Conservation (phyloP, 441 rosid species). For the Iberis amara region DNA sequence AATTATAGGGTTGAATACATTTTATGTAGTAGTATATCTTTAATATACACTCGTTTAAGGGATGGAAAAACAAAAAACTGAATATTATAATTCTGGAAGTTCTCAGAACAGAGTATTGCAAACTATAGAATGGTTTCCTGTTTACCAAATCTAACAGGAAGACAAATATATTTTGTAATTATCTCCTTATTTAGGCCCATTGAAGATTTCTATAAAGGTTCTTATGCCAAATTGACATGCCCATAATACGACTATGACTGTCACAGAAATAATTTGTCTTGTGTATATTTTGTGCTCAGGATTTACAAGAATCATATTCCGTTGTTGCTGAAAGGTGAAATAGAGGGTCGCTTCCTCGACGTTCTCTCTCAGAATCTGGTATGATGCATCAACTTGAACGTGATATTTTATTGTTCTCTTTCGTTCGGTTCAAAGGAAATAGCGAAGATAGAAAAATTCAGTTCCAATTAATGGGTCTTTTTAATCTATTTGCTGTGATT, state of each 20-base stretch:
- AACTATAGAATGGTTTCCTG: slow-evolving; percentile 3
- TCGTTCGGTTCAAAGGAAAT: background rate
- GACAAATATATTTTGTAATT: background rate
- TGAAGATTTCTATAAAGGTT: slow-evolving; percentile 9
- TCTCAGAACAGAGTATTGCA: slow-evolving; percentile 11
- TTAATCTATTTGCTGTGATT: background rate
- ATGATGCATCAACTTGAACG: slow-evolving; percentile 28
- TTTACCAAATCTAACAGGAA: slow-evolving; percentile 4
- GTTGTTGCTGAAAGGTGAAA: slow-evolving; percentile 46
- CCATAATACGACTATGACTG: slow-evolving; percentile 4
- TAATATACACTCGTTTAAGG: no score
- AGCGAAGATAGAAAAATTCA: background rate
- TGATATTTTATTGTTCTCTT: background rate
- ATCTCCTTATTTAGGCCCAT: slow-evolving; percentile 1
- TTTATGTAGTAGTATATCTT: slow-evolving; percentile 18
- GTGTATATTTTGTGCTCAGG: slow-evolving; percentile 41
- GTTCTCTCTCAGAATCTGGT: slow-evolving; percentile 62
- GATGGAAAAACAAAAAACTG: no score
- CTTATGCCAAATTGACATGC: slow-evolving; percentile 2
- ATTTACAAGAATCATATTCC: slow-evolving; percentile 73
- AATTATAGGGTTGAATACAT: slow-evolving; percentile 5
- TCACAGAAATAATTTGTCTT: slow-evolving; percentile 3
- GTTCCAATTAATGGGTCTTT: background rate
- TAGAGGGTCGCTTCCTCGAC: slow-evolving; percentile 45
- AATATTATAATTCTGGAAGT: slow-evolving; percentile 8